phyloP scores from a whole-genome alignment of 495 filamentous ascomycete genomes.

The Xylaria curta region DNA sequence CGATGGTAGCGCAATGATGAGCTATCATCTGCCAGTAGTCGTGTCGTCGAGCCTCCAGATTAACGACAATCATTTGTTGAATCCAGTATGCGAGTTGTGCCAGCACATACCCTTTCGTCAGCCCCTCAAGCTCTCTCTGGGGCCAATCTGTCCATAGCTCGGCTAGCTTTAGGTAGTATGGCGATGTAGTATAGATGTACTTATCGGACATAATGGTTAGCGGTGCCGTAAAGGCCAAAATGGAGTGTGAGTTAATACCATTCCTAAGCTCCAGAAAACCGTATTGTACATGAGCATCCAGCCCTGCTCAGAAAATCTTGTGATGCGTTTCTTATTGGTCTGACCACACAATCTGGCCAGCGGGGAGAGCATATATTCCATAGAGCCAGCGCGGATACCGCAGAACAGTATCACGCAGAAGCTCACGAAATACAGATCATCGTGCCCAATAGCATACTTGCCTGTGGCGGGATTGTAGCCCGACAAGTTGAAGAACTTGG shows the following conservation, averaged over 20 bases:
- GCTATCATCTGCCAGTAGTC: slow-evolving; percentile 80
- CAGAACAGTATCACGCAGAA: slow-evolving; percentile 72
- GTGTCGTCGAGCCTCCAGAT: slow-evolving; percentile 78
- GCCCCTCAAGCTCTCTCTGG: slow-evolving; percentile 59
- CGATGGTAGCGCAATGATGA: slow-evolving; percentile 75
- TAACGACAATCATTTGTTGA: slow-evolving; percentile 77
- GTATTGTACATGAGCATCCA: slow-evolving; percentile 72
- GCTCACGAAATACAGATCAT: slow-evolving; percentile 70
- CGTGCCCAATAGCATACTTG: slow-evolving; percentile 65
- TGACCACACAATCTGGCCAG: slow-evolving; percentile 64
- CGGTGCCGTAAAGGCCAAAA: not conserved
- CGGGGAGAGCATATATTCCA: slow-evolving; percentile 72
- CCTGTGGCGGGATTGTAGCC: slow-evolving; percentile 63
- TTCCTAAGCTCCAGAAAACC: slow-evolving; percentile 69
- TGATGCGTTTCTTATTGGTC: slow-evolving; percentile 61
- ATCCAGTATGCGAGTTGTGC: slow-evolving; percentile 77
- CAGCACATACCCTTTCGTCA: slow-evolving; percentile 76
- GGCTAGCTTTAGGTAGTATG: slow-evolving; percentile 68
- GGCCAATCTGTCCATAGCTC: slow-evolving; percentile 75
- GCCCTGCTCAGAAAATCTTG: slow-evolving; percentile 75
- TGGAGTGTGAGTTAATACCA: slow-evolving; percentile 54
- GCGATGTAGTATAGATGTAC: slow-evolving; percentile 69
- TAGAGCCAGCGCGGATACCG: slow-evolving; percentile 66
- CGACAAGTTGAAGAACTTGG: slow-evolving; percentile 70
- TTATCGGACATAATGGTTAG: slow-evolving; percentile 36